Evolutionary conservation across 306 rosid genomes (phyloP).

Genomic region (Mucuna pruriens): DNA sequence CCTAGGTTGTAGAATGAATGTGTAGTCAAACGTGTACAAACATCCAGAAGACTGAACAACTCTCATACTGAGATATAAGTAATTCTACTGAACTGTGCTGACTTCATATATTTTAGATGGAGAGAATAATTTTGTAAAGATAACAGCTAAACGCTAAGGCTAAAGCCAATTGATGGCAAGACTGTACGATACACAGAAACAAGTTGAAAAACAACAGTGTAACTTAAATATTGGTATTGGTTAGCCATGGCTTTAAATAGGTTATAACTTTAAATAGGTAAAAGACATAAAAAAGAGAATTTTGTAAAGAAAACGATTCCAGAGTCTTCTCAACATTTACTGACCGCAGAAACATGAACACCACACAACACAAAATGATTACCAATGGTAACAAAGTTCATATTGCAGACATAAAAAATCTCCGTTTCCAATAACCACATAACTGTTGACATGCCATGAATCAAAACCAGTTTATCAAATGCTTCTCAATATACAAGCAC

Average conservation of each 20-base stretch:
- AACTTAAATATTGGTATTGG: background rate
- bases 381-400: background rate
- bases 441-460: background rate
- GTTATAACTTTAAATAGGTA: background rate
- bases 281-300: background rate
- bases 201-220: background rate
- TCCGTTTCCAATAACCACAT: background rate
- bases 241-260: background rate
- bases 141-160: slow-evolving; percentile 31
- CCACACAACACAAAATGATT: background rate
- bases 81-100: background rate
- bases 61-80: background rate
- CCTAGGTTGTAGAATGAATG: background rate
- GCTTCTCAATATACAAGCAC: background rate
- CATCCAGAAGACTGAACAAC: background rate
- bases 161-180: background rate
- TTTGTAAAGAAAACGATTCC: slow-evolving; percentile 4
- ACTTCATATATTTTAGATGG: background rate
- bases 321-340: background rate
- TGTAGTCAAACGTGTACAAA: background rate
- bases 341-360: background rate
- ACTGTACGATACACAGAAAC: background rate
- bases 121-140: background rate
- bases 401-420: background rate
- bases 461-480: background rate